Evolutionary conservation across 2,329 filamentous ascomycete species (phyloP), one percentile per base, ranked within the genome.

Genomic region (Cercospora sp.): DNA sequence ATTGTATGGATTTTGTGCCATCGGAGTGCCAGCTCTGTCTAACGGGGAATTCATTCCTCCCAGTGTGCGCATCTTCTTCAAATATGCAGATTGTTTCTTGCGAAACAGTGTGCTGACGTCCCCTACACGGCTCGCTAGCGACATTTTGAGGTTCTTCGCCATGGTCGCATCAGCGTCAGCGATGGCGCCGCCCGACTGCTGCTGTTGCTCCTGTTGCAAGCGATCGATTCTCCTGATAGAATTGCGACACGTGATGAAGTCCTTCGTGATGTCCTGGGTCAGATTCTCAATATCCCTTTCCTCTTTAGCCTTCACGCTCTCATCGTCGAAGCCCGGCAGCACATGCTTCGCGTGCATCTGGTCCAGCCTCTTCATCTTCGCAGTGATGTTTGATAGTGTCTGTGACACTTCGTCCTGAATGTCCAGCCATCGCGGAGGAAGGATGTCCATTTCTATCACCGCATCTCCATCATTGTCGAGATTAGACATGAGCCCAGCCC

Each of bases 311-410:
- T 97, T 95, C 51, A 93, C 87, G 64, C 93, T 92, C 74, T 98
- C 94, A 75, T 99, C 95, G 77, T 98, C 93, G 81, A 99, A 99
- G 30, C 94, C 94, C 0, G 95, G 95, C 13, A 99, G 85, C 53
- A 99, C 91, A 81, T 99, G 95, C 79, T 98, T 98, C 81, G 97
- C 93, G 79, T 99, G 95, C 69, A 99, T 84, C 77, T 94, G 92
- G 77, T 98, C 95, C 33, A 99, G 86, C 75, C 89, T 89, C 74
- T 92, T 89, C 72, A 93, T 91, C 81, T 96, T 93, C 69, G 88
- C 89, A 63, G 92, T 90, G 72, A 98, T 92, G 67, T 91, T 88
- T 69, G 87, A 86, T 9, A 99, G 87, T 51, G 92, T 82, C 67
- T 97, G 93, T 31, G 91, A 90, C 69, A 99, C 93, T 78, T 98